Conservation (phyloP, 2,329 filamentous ascomycete species). For the Penicillium sp. region DNA sequence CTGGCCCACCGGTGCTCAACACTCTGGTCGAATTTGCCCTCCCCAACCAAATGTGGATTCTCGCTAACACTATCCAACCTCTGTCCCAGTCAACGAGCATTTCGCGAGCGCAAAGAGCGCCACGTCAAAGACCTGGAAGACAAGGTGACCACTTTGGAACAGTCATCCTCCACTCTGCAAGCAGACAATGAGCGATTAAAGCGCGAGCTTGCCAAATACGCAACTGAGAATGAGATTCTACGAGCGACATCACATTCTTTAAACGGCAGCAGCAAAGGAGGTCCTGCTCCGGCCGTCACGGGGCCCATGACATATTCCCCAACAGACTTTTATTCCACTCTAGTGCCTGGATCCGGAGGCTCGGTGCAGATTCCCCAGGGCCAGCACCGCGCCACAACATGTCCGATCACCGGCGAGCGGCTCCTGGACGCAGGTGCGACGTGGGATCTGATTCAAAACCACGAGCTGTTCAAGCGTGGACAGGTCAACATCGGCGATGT, state of each 20-base stretch:
- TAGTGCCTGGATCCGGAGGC: constrained; percentile 45
- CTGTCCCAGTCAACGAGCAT: constrained; percentile 72
- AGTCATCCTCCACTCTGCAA: constrained; percentile 63
- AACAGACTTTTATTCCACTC: constrained; percentile 62
- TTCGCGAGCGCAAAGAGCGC: constrained; percentile 90
- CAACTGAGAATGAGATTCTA: constrained; percentile 88
- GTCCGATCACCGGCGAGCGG: constrained; percentile 58
- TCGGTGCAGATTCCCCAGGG: constrained; percentile 6
- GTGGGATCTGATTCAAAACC: constrained; percentile 83
- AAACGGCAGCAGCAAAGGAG: constrained; percentile 34
- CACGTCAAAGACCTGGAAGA: constrained; percentile 90
- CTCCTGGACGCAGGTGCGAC: constrained; percentile 70
- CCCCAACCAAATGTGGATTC: constrained; percentile 1
- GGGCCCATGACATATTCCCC: constrained; percentile 67
- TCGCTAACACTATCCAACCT: neutral
- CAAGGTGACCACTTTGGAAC: constrained; percentile 72
- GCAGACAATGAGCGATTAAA: constrained; percentile 84
- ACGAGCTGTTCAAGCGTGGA: constrained; percentile 69
- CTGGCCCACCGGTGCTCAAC: neutral
- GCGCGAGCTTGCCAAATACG: constrained; percentile 72
- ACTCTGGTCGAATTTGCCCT: neutral
- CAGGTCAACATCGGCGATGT: constrained; percentile 76
- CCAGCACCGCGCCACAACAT: constrained; percentile 57
- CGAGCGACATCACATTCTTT: constrained; percentile 61
- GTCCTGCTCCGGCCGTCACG: constrained; percentile 45